Base-by-base conservation (phyloP, 768 basidiomycete genomes). In the Trametes meyenii region DNA sequence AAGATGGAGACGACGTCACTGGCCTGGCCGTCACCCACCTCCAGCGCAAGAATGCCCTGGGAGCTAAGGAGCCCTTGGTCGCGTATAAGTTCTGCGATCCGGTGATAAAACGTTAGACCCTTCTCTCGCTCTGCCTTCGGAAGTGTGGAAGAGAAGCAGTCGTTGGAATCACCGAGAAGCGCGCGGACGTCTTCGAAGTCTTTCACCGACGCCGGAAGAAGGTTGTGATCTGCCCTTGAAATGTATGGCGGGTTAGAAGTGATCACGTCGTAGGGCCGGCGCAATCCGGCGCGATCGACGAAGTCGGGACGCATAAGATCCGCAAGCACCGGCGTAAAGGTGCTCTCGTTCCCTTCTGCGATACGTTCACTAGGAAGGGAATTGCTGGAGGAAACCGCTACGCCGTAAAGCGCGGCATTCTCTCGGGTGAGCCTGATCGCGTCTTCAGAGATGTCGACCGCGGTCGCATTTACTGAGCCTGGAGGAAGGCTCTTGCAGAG, bases 241-340 rank as follows among this genome's bases (percentile, higher is more conserved):
- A 98, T 90, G 74, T 97, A 98, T 11, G 93, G 90, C 24, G 91
- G 90, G 75, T 95, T 96, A 16, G 88, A 84, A 12, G 92, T 93
- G 69, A 95, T 77, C 58, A 95, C 76, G 74, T 93, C 87, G 74
- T 87, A 91, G 1, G 88, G 84, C 21, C 66, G 55, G 45, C 53
- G 39, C 40, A 61, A 48, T 13, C 58, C 52, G 19, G 52, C 39
- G 73, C 78, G 50, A 5, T 48, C 46, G 0, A 61, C 58, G 42
- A 61, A 60, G 50, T 52, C 63, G 2, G 70, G 72, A 53, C 72
- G 70, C 54, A 65, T 72, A 53, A 90, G 79, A 61, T 81, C 77
- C 14, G 77, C 77, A 40, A 77, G 78, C 39, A 85, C 72, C 11
- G 77, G 73, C 4, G 58, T 61, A 67, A 80, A 78, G 5, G 67